Percentiles rank a stretch among this genome's conserved stretches.
Evolutionary conservation across 306 rosid species (phyloP).

Genomic region (Acacia crassicarpa): DNA sequence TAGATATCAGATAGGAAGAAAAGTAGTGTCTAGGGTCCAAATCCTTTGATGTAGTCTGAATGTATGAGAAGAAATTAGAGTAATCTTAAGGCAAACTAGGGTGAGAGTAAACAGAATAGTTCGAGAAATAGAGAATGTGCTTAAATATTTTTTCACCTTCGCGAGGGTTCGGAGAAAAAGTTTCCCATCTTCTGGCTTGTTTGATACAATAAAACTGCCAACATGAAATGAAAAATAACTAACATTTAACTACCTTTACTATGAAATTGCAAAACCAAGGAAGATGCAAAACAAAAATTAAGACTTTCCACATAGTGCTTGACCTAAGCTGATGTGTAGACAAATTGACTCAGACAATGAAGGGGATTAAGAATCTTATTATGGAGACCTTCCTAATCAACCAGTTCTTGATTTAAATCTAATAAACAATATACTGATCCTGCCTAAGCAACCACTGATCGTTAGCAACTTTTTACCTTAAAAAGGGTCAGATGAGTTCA

Average conservation of each 20-base stretch:
- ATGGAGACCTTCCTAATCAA: neutral
- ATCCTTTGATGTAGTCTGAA: neutral
- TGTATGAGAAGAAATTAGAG: neutral
- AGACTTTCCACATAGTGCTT: neutral
- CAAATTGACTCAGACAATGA: neutral
- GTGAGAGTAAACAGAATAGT: neutral
- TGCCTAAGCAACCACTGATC: neutral
- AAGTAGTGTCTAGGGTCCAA: neutral
- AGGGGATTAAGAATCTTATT: neutral
- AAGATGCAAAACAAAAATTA: neutral
- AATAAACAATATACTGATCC: neutral
- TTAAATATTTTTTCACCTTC: conserved; percentile 55
- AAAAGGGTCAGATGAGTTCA: neutral
- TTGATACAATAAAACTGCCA: conserved; percentile 69
- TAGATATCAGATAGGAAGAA: neutral
- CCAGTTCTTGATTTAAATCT: neutral
- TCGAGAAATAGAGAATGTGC: neutral
- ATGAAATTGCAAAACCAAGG: neutral
- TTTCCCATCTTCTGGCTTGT: conserved; percentile 84
- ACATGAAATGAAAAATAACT: conserved; percentile 22
- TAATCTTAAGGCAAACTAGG: neutral
- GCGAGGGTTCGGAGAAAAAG: conserved; percentile 72
- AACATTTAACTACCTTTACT: conserved; percentile 5
- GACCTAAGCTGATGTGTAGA: neutral
- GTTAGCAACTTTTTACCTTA: neutral